Percentiles rank a stretch among this genome's conserved stretches.
These are phyloP conservation scores for Dioscorea zingiberensis DNA, from an alignment of 106 monocot species.

Conservation along the genomic window DNA sequence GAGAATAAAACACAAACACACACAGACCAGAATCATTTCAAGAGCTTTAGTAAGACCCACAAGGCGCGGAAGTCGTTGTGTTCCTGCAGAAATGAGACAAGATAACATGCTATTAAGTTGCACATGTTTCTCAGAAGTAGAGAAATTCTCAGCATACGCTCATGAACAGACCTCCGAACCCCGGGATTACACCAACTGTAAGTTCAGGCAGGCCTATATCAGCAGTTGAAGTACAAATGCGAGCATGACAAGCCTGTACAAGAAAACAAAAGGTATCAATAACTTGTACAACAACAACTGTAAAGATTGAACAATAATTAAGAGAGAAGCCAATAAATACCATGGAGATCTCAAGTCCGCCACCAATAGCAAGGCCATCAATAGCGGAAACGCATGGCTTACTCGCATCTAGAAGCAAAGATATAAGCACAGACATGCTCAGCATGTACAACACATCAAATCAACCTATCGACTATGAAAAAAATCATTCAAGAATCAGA, in stretches of 20 bases:
- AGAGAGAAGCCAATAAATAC: too few relatives aligned
- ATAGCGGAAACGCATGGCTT: too few relatives aligned
- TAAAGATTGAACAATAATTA: too few relatives aligned
- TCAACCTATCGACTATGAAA: too few relatives aligned
- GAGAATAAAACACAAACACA: constrained; percentile 5
- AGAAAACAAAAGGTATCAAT: too few relatives aligned
- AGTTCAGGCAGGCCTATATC: constrained; percentile 79
- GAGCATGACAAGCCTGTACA: constrained; percentile 72
- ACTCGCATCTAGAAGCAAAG: too few relatives aligned
- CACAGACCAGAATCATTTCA: constrained; percentile 95
- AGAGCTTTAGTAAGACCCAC: constrained; percentile 85
- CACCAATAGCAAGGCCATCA: too few relatives aligned
- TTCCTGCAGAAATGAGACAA: constrained; percentile 42
- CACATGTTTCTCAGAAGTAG: not conserved
- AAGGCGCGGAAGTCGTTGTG: constrained; percentile 88
- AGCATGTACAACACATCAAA: too few relatives aligned
- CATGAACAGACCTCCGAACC: constrained; percentile 93
- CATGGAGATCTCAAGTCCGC: too few relatives aligned
- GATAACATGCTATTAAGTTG: not conserved
- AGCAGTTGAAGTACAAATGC: constrained; percentile 63
- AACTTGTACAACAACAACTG: too few relatives aligned
- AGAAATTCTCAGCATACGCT: not conserved
- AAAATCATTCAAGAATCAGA: too few relatives aligned
- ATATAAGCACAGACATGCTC: too few relatives aligned
- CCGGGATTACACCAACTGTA: constrained; percentile 79